Percentiles rank a stretch among this genome's conserved stretches.
phyloP scores from a whole-genome alignment of 2,329 filamentous ascomycete species.

The Teratosphaeria gauchensis region DNA sequence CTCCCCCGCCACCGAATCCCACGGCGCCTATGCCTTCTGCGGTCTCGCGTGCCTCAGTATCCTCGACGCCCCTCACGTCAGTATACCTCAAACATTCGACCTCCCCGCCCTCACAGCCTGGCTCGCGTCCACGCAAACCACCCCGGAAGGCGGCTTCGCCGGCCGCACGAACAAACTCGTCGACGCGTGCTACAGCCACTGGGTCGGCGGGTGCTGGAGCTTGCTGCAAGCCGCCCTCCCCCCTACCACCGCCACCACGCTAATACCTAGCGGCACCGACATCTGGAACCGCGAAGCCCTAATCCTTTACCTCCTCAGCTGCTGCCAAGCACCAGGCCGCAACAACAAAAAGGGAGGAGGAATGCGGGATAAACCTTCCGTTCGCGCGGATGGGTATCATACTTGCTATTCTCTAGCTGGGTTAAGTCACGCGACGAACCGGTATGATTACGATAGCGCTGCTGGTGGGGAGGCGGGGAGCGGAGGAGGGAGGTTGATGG shows the following conservation, averaged over 20 bases:
- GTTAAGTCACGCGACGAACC: constrained; percentile 70
- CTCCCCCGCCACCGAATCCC: constrained; percentile 78
- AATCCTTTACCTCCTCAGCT: constrained; percentile 79
- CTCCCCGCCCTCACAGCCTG: constrained; percentile 69
- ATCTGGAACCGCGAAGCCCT: constrained; percentile 77
- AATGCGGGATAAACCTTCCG: constrained; percentile 85
- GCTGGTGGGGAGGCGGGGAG: constrained; percentile 8
- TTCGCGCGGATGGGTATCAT: constrained; percentile 85
- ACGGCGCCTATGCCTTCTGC: constrained; percentile 95
- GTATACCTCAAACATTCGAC: constrained; percentile 68
- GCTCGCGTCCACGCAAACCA: constrained; percentile 81
- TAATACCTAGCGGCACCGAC: constrained; percentile 22
- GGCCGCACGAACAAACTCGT: constrained; percentile 96
- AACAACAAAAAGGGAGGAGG: constrained; percentile 59
- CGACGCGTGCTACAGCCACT: constrained; percentile 96
- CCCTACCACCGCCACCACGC: too few species aligned
- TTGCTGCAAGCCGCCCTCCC: constrained; percentile 71
- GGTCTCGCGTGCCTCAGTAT: constrained; percentile 82
- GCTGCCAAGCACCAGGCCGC: constrained; percentile 64
- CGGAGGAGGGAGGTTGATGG: constrained; percentile 21
- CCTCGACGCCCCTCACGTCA: constrained; percentile 65
- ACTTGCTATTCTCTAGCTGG: constrained; percentile 86
- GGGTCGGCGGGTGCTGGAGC: constrained; percentile 93
- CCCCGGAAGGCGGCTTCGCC: constrained; percentile 84
- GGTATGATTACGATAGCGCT: constrained; percentile 36